A percentile compares a stretch with the other conserved stretches of the same genome.
Evolutionary conservation across 2,329 filamentous ascomycete genomes (phyloP).

Genomic region (Paecilomyces sp.): DNA sequence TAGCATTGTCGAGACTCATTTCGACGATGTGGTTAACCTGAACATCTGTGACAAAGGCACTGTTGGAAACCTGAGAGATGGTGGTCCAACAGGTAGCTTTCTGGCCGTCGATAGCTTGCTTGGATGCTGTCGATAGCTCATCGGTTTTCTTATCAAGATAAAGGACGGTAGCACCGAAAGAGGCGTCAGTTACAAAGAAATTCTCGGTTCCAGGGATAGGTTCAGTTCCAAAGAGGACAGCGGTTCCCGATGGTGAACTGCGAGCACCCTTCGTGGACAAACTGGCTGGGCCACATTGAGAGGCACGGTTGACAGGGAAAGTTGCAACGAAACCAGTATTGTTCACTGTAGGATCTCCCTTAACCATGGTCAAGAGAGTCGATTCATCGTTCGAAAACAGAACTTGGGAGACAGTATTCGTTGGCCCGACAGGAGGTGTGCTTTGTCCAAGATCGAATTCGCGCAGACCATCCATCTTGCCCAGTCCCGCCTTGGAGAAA

Average conservation of each 20-base stretch:
- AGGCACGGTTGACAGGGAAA: conserved; percentile 37
- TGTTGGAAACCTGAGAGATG: conserved; percentile 41
- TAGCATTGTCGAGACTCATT: conserved; percentile 46
- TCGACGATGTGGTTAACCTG: conserved; percentile 48
- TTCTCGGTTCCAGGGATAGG: conserved; percentile 38
- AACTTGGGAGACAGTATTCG: conserved; percentile 53
- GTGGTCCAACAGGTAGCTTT: conserved; percentile 53
- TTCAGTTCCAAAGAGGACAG: conserved; percentile 50
- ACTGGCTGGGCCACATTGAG: conserved; percentile 4
- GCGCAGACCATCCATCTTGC: conserved; percentile 25
- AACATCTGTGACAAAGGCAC: conserved; percentile 54
- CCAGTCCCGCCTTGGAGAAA: conserved; percentile 22
- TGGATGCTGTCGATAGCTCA: conserved; percentile 29
- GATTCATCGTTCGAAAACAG: conserved; percentile 52
- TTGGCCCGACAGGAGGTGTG: conserved; percentile 52
- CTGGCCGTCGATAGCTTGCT: conserved; percentile 44
- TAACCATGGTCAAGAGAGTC: conserved; percentile 51
- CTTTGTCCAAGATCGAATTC: conserved; percentile 47
- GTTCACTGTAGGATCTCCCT: conserved; percentile 50
- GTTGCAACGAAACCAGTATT: conserved; percentile 51
- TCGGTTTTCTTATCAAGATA: conserved; percentile 28
- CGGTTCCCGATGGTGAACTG: conserved; percentile 48
- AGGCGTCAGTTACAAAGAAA: conserved; percentile 52
- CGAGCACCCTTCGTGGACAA: conserved; percentile 16
- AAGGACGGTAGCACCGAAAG: conserved; percentile 50